These are phyloP conservation scores for Penicillium janthinellum DNA, from an alignment of 2,329 filamentous ascomycete species.

Conservation along the genomic window DNA sequence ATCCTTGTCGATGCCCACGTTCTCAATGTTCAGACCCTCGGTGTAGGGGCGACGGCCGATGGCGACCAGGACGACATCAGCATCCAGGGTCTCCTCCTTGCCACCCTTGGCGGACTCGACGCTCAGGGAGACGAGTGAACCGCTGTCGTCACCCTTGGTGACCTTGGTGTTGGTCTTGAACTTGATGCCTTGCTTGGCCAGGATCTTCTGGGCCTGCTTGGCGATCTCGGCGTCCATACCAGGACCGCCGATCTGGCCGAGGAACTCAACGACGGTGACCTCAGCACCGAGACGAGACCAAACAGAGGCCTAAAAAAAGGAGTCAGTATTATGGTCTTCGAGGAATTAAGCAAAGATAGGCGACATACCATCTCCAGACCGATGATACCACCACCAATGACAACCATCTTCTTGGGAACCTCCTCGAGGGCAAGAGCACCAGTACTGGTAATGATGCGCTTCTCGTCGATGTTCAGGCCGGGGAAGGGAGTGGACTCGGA, in stretches of 20 bases:
- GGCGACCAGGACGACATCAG: constrained; percentile 92
- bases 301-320: constrained; percentile 66
- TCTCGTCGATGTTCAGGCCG: constrained; percentile 92
- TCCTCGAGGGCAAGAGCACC: constrained; percentile 86
- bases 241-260: constrained; percentile 93
- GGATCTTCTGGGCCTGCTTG: constrained; percentile 87
- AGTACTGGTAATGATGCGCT: constrained; percentile 95
- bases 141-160: constrained; percentile 75
- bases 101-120: constrained; percentile 94
- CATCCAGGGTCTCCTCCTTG: constrained; percentile 88
- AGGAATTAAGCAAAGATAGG: background rate
- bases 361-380: constrained; percentile 85
- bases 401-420: constrained; percentile 93
- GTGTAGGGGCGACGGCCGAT: constrained; percentile 97
- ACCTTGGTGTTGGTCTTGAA: constrained; percentile 99
- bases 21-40: constrained; percentile 85
- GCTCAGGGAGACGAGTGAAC: constrained; percentile 76
- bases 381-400: constrained; percentile 98
- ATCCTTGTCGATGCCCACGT: constrained; percentile 73
- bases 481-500: constrained; percentile 96
- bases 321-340: background rate
- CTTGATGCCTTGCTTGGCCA: constrained; percentile 94
- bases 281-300: constrained; percentile 93
- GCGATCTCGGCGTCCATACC: constrained; percentile 96
- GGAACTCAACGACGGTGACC: constrained; percentile 96